Evolutionary conservation across 495 filamentous ascomycete species (phyloP).

Genomic region (Penicillium pancosmium): DNA sequence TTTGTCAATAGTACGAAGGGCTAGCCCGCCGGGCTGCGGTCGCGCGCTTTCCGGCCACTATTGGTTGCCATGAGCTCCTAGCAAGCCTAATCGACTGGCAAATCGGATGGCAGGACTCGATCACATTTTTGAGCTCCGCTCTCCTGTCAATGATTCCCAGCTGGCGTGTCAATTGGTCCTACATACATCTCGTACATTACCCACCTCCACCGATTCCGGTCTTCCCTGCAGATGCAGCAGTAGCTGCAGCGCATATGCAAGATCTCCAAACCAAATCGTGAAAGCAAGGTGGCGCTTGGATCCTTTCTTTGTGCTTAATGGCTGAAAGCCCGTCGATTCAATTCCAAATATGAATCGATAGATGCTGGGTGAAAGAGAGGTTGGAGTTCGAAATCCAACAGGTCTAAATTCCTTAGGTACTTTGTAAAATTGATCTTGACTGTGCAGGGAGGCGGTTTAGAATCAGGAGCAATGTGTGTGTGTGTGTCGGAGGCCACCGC

Average conservation of each 20-base stretch:
- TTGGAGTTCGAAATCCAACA: background rate
- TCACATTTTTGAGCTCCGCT: background rate
- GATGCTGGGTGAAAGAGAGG: background rate
- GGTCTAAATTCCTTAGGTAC: background rate
- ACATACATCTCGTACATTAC: background rate
- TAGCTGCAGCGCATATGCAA: conserved; percentile 30
- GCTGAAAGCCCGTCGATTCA: conserved; percentile 2
- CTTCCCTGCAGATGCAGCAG: conserved; percentile 19
- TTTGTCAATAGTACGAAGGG: background rate
- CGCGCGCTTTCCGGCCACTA: background rate
- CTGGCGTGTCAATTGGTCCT: background rate
- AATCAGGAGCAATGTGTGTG: too few relatives aligned
- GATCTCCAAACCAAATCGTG: conserved; percentile 26
- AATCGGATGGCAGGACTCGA: background rate
- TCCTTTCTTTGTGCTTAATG: background rate
- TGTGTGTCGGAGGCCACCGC: background rate
- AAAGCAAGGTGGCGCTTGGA: conserved; percentile 17
- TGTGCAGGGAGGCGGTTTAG: too few relatives aligned
- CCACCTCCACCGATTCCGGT: conserved; percentile 10
- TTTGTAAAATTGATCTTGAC: too few relatives aligned
- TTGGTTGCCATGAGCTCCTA: background rate
- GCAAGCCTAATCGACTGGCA: background rate
- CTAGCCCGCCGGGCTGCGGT: background rate
- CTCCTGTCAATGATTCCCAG: background rate
- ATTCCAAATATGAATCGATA: background rate